phyloP scores from a whole-genome alignment of 2,329 filamentous ascomycete genomes.

The Ophiostoma ulmi region DNA sequence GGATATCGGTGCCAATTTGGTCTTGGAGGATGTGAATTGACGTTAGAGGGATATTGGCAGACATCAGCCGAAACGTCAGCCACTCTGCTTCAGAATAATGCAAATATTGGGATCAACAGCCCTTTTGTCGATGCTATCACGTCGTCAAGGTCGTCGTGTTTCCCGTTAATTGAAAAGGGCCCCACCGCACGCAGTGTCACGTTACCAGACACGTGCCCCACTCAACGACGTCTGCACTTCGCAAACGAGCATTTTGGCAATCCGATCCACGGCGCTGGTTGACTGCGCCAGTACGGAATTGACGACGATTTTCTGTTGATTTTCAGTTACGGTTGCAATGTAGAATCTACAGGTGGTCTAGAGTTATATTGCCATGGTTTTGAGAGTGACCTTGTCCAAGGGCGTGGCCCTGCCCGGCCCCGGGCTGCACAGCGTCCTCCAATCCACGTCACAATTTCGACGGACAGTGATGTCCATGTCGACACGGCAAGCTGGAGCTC shows the following conservation, averaged over 20 bases:
- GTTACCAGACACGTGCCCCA: constrained; percentile 20
- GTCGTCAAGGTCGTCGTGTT: not conserved
- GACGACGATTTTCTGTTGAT: not conserved
- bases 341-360: not conserved
- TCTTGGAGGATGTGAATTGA: not conserved
- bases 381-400: constrained; percentile 28
- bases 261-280: not conserved
- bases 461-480: not conserved
- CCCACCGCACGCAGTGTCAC: constrained; percentile 21
- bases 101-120: not conserved
- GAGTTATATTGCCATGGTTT: not conserved
- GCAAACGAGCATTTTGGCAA: not conserved
- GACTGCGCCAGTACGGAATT: not conserved
- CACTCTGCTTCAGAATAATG: not conserved
- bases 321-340: not conserved
- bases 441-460: not conserved
- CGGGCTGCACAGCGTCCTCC: not conserved
- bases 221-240: not conserved
- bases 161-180: constrained; percentile 6
- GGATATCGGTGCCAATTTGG: not conserved
- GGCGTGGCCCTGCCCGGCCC: constrained; percentile 18
- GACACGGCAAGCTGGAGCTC: not conserved
- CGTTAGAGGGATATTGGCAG: not conserved
- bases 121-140: constrained; percentile 13
- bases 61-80: not conserved